phyloP scores from a whole-genome alignment of 768 basidiomycete species.

The Macrolepiota fuliginosa region DNA sequence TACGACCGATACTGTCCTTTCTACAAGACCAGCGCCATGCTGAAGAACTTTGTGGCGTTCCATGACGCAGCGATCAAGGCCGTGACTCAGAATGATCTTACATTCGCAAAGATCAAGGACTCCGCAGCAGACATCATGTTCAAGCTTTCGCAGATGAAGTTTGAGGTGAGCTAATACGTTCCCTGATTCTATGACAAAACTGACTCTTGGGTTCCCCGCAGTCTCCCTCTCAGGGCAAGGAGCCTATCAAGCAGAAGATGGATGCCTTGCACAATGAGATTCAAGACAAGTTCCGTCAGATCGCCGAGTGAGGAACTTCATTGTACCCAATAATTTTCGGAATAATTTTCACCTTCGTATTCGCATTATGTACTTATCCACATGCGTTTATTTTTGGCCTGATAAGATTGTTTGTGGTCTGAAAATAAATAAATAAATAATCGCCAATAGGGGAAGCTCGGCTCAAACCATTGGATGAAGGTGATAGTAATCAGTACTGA shows the following conservation, averaged over 20 bases:
- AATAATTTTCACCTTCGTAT: neutral
- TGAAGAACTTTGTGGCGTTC: conserved; percentile 92
- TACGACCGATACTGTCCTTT: conserved; percentile 98
- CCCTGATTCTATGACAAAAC: neutral
- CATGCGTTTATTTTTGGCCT: too few species aligned
- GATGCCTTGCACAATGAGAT: conserved; percentile 84
- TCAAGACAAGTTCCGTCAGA: conserved; percentile 86
- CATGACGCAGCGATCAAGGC: conserved; percentile 88
- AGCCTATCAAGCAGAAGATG: conserved; percentile 76
- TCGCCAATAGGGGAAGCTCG: too few species aligned
- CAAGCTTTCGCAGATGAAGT: conserved; percentile 99
- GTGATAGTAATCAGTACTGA: too few species aligned
- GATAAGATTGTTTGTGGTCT: too few species aligned
- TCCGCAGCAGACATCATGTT: conserved; percentile 85
- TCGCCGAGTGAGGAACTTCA: conserved; percentile 57
- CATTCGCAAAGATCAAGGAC: conserved; percentile 87
- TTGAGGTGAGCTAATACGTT: conserved; percentile 62
- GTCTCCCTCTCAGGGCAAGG: conserved; percentile 91
- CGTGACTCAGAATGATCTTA: conserved; percentile 78
- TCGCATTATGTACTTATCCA: neutral
- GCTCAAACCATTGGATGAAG: too few species aligned
- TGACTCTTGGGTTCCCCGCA: conserved; percentile 25
- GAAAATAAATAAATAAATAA: too few species aligned
- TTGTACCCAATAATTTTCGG: neutral
- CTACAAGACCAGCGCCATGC: conserved; percentile 97